Percentiles rank a stretch among this genome's conserved stretches.
phyloP scores from a whole-genome alignment of 2,329 filamentous ascomycete species.

The Claviceps pazoutovae region DNA sequence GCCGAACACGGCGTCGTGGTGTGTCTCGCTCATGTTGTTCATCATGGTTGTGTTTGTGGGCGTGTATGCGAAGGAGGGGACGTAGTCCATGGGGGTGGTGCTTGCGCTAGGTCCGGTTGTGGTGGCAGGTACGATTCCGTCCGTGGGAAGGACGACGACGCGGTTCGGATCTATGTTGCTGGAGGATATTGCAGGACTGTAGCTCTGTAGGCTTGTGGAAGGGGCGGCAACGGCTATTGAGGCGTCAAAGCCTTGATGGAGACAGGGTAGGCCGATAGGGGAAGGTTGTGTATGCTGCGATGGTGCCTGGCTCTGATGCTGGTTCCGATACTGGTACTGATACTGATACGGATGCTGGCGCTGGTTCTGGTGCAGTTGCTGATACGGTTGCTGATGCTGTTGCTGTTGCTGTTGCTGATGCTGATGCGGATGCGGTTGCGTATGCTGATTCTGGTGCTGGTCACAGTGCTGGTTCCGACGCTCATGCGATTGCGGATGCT shows the following conservation, averaged over 20 bases:
- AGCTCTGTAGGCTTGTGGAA: conserved; percentile 8
- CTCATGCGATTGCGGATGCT: neutral
- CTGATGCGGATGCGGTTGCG: no score
- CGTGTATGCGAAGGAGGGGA: conserved; percentile 24
- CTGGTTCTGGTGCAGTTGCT: neutral
- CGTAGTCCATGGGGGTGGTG: neutral
- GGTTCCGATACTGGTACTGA: neutral
- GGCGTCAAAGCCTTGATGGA: neutral
- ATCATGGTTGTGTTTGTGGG: conserved; percentile 5
- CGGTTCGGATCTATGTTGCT: neutral
- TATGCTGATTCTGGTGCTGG: no score
- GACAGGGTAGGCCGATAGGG: neutral
- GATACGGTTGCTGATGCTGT: neutral
- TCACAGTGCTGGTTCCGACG: no score
- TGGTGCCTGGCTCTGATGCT: conserved; percentile 9
- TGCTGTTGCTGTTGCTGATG: no score
- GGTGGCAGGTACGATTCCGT: neutral
- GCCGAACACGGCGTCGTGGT: conserved; percentile 47
- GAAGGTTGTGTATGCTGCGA: neutral
- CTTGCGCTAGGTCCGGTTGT: neutral
- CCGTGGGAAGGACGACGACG: conserved; percentile 1
- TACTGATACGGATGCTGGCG: neutral
- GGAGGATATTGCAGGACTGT: conserved; percentile 8
- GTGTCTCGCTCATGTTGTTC: neutral
- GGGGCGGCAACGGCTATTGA: neutral